A percentile compares a stretch with the other conserved stretches of the same genome.
Conservation (phyloP, 495 filamentous ascomycete genomes). For the Aspergillus sclerotiicarbonarius region DNA sequence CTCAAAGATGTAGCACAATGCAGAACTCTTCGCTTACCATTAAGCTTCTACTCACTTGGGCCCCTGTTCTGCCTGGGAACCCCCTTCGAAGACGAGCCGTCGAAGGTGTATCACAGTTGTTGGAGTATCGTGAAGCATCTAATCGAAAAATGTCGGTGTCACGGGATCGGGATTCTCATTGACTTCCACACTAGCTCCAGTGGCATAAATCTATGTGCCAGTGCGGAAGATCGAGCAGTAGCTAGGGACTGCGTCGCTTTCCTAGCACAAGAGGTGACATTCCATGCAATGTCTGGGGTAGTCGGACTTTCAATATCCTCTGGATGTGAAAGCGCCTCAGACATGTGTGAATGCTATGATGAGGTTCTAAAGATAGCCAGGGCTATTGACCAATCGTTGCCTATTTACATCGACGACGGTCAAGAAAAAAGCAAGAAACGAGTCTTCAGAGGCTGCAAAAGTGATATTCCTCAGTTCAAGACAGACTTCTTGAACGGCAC, state of each 20-base stretch:
- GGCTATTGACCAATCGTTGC: slow-evolving; percentile 44
- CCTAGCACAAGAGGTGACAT: slow-evolving; percentile 39
- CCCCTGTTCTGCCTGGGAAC: slow-evolving; percentile 46
- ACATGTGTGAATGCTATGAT: slow-evolving; percentile 56
- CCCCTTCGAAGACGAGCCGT: slow-evolving; percentile 39
- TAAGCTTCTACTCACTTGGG: slow-evolving; percentile 55
- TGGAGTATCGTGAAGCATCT: slow-evolving; percentile 45
- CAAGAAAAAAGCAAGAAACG: slow-evolving; percentile 44
- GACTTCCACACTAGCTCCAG: slow-evolving; percentile 58
- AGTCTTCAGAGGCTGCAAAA: slow-evolving; percentile 42
- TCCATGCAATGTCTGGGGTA: slow-evolving; percentile 37
- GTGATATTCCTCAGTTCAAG: slow-evolving; percentile 54
- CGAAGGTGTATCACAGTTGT: slow-evolving; percentile 46
- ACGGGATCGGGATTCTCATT: slow-evolving; percentile 51
- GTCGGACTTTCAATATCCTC: slow-evolving; percentile 49
- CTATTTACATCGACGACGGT: slow-evolving; percentile 54
- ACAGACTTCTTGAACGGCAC: slow-evolving; percentile 37
- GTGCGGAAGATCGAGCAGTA: slow-evolving; percentile 28
- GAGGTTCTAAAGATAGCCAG: slow-evolving; percentile 39
- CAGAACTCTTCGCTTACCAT: slow-evolving; percentile 54
- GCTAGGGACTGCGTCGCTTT: slow-evolving; percentile 40
- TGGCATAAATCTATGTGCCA: slow-evolving; percentile 48
- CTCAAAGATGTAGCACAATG: slow-evolving; percentile 42
- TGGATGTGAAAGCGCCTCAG: slow-evolving; percentile 24
- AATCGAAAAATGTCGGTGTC: slow-evolving; percentile 32